Base-by-base conservation (phyloP, 2,329 filamentous ascomycete genomes). In the Plenodomus tracheiphilus region DNA sequence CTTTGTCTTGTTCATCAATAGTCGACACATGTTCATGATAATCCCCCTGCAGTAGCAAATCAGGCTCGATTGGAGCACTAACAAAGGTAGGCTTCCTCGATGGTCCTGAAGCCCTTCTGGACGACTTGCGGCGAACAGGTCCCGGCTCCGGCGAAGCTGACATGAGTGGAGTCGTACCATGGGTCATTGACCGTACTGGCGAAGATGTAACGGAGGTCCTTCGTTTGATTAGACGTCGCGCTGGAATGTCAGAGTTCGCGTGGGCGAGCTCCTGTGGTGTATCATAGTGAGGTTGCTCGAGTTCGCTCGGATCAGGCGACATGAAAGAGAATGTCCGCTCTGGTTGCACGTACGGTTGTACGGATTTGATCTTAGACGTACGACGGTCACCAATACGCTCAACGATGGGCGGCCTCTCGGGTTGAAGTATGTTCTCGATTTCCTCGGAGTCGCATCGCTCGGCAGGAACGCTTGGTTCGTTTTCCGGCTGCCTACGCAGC, bases 291-390 rank as follows among this genome's bases (percentile, higher is more conserved):
- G 13, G 13, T 25, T 47, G 37, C 35, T 36, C 40, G 8, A n/a
- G 10, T 15, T 37, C 34, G 18, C 45, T 47, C 15, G 13, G 1
- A 11, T 20, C 17, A 18, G 46, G 46, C 8, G 35, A 43, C 16
- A 48, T 35, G 15, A 39, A 39, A 8, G 45, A 42, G 13, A 43
- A 47, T 7, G 32, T 38, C 17, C 39, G 19, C 17, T 47, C 45
- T 20, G 39, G 19, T n/a, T 18, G 21, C 21, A 17, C 9, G n/a
- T 18, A 37, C 15, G 32, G 22, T 22, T 42, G 19, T 22, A 21
- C 19, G 34, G 22, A 21, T 17, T 18, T 16, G 13, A 41, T 8
- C n/a, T 36, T 34, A 35, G 43, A 38, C 30, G 21, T 40, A 18
- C 37, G 43, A 10, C 20, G 18, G 20, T 20, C 38, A 30, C 6